Evolutionary conservation across 805 yeast species (phyloP), one percentile per base, ranked within the genome.

Genomic region (Dipodascus albidus): DNA sequence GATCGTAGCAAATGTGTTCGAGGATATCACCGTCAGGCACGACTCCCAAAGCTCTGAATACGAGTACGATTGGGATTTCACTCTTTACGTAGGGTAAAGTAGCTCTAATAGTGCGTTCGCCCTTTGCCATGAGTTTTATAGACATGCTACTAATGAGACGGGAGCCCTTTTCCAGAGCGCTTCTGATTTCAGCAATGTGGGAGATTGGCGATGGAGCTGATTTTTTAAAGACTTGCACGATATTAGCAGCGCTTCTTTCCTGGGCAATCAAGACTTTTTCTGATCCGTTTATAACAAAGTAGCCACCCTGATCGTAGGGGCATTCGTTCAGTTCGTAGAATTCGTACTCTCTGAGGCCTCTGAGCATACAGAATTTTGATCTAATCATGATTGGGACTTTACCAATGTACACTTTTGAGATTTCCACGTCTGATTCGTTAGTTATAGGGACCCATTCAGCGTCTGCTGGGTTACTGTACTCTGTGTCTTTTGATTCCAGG

Each of bases 241-340:
- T 93, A 67, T 93, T 93, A 50, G 99, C 99, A 14, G 99, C 98
- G 56, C 93, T 83, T 69, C 99, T 82, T 72, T 93, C 99, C 73
- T 93, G 99, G 31, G 99, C 99, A 74, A 93, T 93, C 64, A 93
- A 76, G 54, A 93, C 99, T 70, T 93, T 93, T 69, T 93, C 99
- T 20, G 97, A 88, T 63, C 99, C 99, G 73, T 93, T 93, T 66
- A 93, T 93, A 62, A 93, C 90, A 67, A 93, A 93, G 71, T 93
- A 93, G 58, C 99, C 99, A 70, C 99, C 99, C 95, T 93, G 95
- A 77, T 93, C 99, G 71, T 87, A 93, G 31, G 99, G 99, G 73
- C 99, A 93, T 72, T 93, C 99, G 70, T 93, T 90, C 66, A 93
- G 79, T 63, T 89, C 95, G 71, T 90, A 93, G 64, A 90, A 80